Evolutionary conservation across 163 green algal species (phyloP).

Genomic region (Chlamydomonas reinhardtii): DNA sequence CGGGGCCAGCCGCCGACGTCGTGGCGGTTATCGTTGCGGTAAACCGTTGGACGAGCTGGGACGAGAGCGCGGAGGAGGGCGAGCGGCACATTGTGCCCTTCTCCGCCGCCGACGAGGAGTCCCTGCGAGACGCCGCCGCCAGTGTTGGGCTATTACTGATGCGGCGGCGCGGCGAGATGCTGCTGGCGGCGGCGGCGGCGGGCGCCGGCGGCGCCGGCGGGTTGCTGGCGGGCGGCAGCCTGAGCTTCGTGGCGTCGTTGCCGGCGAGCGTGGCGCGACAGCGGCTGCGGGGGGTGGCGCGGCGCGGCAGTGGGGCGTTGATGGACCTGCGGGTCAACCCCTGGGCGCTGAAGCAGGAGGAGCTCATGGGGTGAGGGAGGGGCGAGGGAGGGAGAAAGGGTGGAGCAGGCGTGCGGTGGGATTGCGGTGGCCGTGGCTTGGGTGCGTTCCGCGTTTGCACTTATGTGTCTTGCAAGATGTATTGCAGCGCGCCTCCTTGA

Average conservation of each 20-base stretch:
- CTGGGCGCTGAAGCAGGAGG: slow-evolving; percentile 35
- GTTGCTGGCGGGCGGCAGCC: background rate
- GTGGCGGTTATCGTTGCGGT: slow-evolving; percentile 31
- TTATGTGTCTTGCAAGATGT: too few species aligned
- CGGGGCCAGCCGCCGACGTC: background rate
- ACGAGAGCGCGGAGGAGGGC: slow-evolving; percentile 33
- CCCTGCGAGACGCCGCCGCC: slow-evolving; percentile 4
- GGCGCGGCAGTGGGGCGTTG: slow-evolving; percentile 18
- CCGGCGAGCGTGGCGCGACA: slow-evolving; percentile 30
- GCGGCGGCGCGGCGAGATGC: slow-evolving; percentile 44
- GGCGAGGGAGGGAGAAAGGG: background rate
- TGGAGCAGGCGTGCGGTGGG: background rate
- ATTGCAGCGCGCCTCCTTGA: too few species aligned
- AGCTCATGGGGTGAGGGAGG: slow-evolving; percentile 30
- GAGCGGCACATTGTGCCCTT: slow-evolving; percentile 45
- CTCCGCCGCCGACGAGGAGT: slow-evolving; percentile 14
- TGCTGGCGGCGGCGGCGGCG: slow-evolving; percentile 16
- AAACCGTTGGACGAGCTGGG: slow-evolving; percentile 39
- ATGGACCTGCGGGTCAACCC: slow-evolving; percentile 20
- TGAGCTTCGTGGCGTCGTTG: slow-evolving; percentile 24
- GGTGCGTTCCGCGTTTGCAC: too few species aligned
- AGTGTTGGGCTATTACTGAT: slow-evolving; percentile 26
- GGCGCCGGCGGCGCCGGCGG: background rate
- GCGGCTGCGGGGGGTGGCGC: slow-evolving; percentile 26
- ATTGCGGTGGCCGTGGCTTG: background rate